Evolutionary conservation across 345 rosid species (phyloP).

Genomic region (Eucalyptus cloeziana): DNA sequence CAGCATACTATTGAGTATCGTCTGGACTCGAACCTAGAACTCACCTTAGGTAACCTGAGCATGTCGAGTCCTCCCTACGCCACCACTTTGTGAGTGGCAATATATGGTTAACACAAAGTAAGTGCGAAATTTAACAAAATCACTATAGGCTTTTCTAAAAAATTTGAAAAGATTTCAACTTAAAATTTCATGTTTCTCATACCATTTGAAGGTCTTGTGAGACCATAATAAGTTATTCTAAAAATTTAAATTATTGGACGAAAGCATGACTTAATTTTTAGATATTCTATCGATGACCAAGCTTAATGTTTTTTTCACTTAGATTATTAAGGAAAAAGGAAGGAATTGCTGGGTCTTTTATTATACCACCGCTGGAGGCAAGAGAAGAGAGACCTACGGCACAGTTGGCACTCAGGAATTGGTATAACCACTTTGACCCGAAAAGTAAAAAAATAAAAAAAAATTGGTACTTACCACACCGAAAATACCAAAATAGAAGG

Average conservation of each 20-base stretch:
- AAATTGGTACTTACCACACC: neutral
- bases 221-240: accelerated
- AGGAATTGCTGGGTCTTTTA: neutral
- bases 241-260: neutral
- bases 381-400: neutral
- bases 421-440: too few species aligned
- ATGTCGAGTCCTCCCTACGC: accelerated
- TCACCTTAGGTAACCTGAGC: neutral
- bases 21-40: neutral
- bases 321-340: neutral
- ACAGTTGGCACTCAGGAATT: too few species aligned
- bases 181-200: neutral
- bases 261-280: neutral
- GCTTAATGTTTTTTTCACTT: neutral
- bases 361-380: neutral
- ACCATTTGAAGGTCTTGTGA: neutral
- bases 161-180: neutral
- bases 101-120: neutral
- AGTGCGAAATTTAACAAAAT: neutral
- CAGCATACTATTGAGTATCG: accelerated
- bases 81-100: neutral
- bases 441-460: too few species aligned
- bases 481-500: neutral
- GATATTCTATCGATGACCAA: neutral
- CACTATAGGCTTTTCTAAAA: neutral